Evolutionary conservation across 768 basidiomycete species (phyloP).

Genomic region (Fomitopsis serialis): DNA sequence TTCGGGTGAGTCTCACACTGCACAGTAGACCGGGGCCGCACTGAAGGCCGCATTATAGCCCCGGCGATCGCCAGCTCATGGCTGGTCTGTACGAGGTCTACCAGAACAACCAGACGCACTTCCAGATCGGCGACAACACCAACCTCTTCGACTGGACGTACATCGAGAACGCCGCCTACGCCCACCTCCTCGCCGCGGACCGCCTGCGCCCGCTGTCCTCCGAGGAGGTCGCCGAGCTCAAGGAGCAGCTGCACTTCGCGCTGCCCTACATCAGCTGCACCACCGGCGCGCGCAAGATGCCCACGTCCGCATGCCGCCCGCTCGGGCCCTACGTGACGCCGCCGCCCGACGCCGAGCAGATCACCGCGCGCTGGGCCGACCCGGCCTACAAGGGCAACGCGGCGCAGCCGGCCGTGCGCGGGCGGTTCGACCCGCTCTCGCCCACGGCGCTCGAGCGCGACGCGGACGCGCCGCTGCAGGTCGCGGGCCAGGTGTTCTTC

Average conservation of each 20-base stretch:
- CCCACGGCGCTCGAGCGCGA: conserved; percentile 49
- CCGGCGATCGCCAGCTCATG: conserved; percentile 87
- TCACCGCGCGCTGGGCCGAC: conserved; percentile 52
- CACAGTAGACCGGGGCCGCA: neutral
- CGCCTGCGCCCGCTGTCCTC: conserved; percentile 58
- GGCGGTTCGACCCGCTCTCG: conserved; percentile 73
- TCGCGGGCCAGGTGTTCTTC: conserved; percentile 93
- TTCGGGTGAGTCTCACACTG: conserved; percentile 64
- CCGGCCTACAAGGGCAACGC: conserved; percentile 38
- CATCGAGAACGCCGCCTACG: conserved; percentile 91
- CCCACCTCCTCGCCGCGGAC: conserved; percentile 92
- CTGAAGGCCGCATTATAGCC: conserved; percentile 38
- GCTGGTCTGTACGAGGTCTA: conserved; percentile 76
- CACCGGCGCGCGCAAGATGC: conserved; percentile 59
- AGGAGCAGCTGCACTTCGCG: conserved; percentile 41
- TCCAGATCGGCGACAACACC: conserved; percentile 90
- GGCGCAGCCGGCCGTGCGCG: conserved; percentile 55
- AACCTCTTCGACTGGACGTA: conserved; percentile 97
- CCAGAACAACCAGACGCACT: conserved; percentile 77
- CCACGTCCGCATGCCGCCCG: conserved; percentile 76
- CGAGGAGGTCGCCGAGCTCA: conserved; percentile 25
- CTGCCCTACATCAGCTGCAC: conserved; percentile 61
- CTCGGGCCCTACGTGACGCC: conserved; percentile 74
- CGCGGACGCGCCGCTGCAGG: conserved; percentile 55
- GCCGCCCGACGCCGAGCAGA: conserved; percentile 49